phyloP scores from a whole-genome alignment of 2,329 filamentous ascomycete genomes.

The Verticillium dahliae region DNA sequence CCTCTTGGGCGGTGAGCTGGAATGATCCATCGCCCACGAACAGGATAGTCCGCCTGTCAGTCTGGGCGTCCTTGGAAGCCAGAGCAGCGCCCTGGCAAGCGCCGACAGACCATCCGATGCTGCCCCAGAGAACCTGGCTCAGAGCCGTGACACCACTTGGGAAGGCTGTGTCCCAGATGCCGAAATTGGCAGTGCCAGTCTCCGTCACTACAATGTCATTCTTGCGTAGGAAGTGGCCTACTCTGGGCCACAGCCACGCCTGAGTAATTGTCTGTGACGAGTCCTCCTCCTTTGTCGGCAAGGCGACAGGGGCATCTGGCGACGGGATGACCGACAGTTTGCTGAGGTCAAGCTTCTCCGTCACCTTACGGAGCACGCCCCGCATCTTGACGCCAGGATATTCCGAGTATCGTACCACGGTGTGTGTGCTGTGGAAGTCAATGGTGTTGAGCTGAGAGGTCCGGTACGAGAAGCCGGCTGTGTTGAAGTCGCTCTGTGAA shows the following conservation, averaged over 20 bases:
- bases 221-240: constrained; percentile 65
- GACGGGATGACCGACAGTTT: constrained; percentile 50
- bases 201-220: constrained; percentile 79
- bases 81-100: constrained; percentile 62
- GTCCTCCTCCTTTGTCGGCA: constrained; percentile 30
- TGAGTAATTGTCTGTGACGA: constrained; percentile 51
- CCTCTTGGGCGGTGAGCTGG: constrained; percentile 77
- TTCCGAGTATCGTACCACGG: constrained; percentile 69
- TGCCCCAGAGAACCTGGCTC: constrained; percentile 71
- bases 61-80: constrained; percentile 59
- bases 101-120: constrained; percentile 55
- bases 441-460: constrained; percentile 72
- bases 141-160: constrained; percentile 71
- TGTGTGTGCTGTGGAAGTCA: constrained; percentile 70
- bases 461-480: constrained; percentile 73
- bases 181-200: constrained; percentile 83
- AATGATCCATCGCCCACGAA: constrained; percentile 88
- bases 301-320: constrained; percentile 47
- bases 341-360: constrained; percentile 49
- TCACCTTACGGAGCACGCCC: constrained; percentile 67
- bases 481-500: constrained; percentile 68
- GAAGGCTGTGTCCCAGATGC: constrained; percentile 80
- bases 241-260: constrained; percentile 69
- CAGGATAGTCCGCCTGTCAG: constrained; percentile 63
- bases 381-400: constrained; percentile 75